Evolutionary conservation across 2,329 filamentous ascomycete species (phyloP), one percentile per base, ranked within the genome.

Genomic region (Microdochium paspali): DNA sequence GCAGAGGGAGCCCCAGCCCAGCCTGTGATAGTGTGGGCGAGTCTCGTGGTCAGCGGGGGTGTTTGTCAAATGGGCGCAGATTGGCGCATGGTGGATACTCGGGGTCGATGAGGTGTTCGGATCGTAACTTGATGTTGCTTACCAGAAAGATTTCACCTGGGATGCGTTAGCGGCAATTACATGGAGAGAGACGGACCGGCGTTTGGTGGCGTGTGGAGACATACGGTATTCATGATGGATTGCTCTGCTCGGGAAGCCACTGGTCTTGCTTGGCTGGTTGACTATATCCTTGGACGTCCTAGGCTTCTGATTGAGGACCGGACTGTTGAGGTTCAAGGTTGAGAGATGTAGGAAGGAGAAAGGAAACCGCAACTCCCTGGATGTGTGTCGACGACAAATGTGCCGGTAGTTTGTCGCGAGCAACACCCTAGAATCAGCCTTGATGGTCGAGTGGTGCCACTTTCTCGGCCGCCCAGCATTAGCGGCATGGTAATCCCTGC

Each of bases 1-100:
- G 63, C 90, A 93, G 47, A 97, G 79, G 45, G 89, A 79, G 57
- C 87, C 90, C 93, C 89, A 96, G 61, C 93, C 93, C 61, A 91
- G 72, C 87, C 90, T 95, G 55, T 43, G 50, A 47, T 23, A 25
- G 18, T 42, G 39, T 13, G 21, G 21, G 24, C 24, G 10, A 40
- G 50, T 39, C 44, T 46, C 24, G 44, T 50, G 54, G 59, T 51
- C 57, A 51, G 49, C 46, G 51, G n/a, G n/a, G n/a, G n/a, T n/a
- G n/a, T n/a, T n/a, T n/a, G n/a, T n/a, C n/a, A n/a, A n/a, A n/a
- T n/a, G n/a, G n/a, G n/a, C n/a, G n/a, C n/a, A n/a, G n/a, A n/a
- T n/a, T n/a, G n/a, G n/a, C 42, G 44, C 46, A 39, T 51, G 24
- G 46, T 25, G 21, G 44, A n/a, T n/a, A n/a, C n/a, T n/a, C n/a